Conservation (phyloP, 2,329 filamentous ascomycete genomes). For the Fusarium fracticaudum region DNA sequence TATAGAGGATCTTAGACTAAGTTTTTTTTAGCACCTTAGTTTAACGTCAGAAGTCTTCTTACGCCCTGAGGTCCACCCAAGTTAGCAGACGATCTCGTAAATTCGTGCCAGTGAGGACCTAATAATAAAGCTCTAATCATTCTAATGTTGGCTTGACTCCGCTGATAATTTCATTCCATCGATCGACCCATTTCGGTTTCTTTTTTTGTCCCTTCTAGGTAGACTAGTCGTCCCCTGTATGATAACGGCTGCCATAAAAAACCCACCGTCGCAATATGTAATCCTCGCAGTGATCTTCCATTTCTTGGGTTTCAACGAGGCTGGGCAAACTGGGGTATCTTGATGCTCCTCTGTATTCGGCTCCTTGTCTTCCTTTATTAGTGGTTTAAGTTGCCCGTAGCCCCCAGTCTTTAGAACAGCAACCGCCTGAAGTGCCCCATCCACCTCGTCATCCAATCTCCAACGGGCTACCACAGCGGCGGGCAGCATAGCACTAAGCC, state of each 20-base stretch:
- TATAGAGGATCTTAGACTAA: no score
- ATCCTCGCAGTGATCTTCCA: neutral
- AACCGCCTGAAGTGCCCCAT: constrained; percentile 16
- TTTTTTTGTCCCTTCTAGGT: neutral
- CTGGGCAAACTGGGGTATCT: constrained; percentile 27
- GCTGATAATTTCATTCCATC: constrained; percentile 31
- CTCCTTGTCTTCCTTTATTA: constrained; percentile 18
- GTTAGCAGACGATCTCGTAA: constrained; percentile 23
- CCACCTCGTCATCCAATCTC: constrained; percentile 37
- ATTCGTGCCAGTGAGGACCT: constrained; percentile 8
- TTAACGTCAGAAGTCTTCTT: no score
- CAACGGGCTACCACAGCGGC: constrained; percentile 14
- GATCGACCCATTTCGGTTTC: neutral
- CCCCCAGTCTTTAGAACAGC: neutral
- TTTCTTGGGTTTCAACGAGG: constrained; percentile 11
- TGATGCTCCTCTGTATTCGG: neutral
- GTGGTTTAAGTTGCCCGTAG: neutral
- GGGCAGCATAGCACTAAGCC: constrained; percentile 9
- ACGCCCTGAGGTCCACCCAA: neutral
- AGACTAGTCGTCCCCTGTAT: neutral
- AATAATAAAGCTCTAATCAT: constrained; percentile 4
- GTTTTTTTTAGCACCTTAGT: no score
- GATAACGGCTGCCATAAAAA: neutral
- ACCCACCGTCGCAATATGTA: neutral
- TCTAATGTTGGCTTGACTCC: constrained; percentile 9